Percentiles rank a stretch among this genome's conserved stretches.
phyloP scores from a whole-genome alignment of 2,329 filamentous ascomycete species.

The Canariomyces notabilis region DNA sequence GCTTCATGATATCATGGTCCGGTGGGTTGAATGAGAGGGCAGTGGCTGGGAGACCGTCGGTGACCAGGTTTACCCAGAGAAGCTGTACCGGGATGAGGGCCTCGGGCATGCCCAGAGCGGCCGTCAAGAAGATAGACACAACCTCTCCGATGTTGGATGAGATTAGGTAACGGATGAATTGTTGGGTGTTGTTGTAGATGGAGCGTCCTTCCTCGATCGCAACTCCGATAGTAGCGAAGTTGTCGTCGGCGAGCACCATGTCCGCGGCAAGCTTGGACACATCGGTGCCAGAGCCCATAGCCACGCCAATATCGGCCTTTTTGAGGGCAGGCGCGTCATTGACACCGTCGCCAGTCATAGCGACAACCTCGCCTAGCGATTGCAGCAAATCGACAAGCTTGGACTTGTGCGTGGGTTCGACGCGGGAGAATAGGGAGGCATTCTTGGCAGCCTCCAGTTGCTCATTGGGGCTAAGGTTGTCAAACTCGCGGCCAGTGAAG shows the following conservation, averaged over 20 bases:
- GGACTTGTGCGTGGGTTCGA: slow-evolving; percentile 95
- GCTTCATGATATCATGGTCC: slow-evolving; percentile 97
- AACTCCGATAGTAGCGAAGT: slow-evolving; percentile 95
- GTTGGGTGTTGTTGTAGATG: slow-evolving; percentile 99
- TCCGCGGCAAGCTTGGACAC: slow-evolving; percentile 95
- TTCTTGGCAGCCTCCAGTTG: slow-evolving; percentile 78
- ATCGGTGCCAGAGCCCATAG: slow-evolving; percentile 97
- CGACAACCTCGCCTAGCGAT: slow-evolving; percentile 86
- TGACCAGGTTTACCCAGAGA: slow-evolving; percentile 97
- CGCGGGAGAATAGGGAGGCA: slow-evolving; percentile 90
- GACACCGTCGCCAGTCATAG: slow-evolving; percentile 98
- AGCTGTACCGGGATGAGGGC: slow-evolving; percentile 95
- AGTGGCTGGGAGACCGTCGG: slow-evolving; percentile 92
- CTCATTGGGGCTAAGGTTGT: slow-evolving; percentile 71
- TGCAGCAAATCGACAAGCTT: slow-evolving; percentile 95
- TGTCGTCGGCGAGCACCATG: slow-evolving; percentile 98
- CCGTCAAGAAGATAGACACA: slow-evolving; percentile 96
- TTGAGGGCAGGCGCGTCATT: slow-evolving; percentile 97
- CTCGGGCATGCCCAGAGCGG: slow-evolving; percentile 94
- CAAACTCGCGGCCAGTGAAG: slow-evolving; percentile 92
- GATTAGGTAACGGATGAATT: slow-evolving; percentile 98
- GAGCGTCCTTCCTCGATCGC: slow-evolving; percentile 95
- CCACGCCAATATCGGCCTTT: slow-evolving; percentile 97
- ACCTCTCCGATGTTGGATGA: slow-evolving; percentile 99
- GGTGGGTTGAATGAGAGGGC: slow-evolving; percentile 96